Base-by-base conservation (phyloP, 306 rosid genomes). In the Malus asiatica region DNA sequence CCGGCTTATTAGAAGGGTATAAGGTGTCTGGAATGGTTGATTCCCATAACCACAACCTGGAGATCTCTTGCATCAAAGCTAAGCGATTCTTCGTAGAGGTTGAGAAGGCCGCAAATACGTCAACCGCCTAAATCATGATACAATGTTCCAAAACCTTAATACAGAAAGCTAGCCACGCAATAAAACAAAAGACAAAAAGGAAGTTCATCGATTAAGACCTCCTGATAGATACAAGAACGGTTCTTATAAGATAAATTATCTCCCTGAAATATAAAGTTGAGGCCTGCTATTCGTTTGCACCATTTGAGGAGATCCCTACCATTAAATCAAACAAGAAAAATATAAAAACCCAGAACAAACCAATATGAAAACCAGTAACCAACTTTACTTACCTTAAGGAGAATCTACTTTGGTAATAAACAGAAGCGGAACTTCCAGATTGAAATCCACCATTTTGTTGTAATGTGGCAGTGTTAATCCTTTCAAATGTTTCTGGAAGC, bases 291-390 rank as follows among this genome's bases (percentile, higher is more conserved):
- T 71, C 98, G 95, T 80, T 89, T 92, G 89, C 97, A 90, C 98
- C 97, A 95, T 78, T 95, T 95, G 78, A 95, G 91, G 75, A 95
- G 93, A 86, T 95, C 96, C 86, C 98, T 94, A 84, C 72, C 82
- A 87, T 48, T 23, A 66, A 81, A 77, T 76, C 11, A 40, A 71
- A 70, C 66, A 55, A 33, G 14, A 32, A 58, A 64, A 63, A 70
- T 40, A 68, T 35, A 2, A 16, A 27, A 68, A 48, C 45, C 62
- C 42, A 59, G 68, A 61, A 52, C 51, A 53, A 73, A 16, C 27
- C 22, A 38, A 13, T 51, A 69, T 29, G 60, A 55, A 66, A 22
- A 33, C 45, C 23, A 40, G 40, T 77, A 23, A 18, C 66, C 30
- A 57, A 68, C 44, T 61, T 40, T 65, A 45, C 63, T 52, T 79